Conservation (phyloP, 192 early-diverging fungal genomes). For the Obelidium mucronatum region DNA sequence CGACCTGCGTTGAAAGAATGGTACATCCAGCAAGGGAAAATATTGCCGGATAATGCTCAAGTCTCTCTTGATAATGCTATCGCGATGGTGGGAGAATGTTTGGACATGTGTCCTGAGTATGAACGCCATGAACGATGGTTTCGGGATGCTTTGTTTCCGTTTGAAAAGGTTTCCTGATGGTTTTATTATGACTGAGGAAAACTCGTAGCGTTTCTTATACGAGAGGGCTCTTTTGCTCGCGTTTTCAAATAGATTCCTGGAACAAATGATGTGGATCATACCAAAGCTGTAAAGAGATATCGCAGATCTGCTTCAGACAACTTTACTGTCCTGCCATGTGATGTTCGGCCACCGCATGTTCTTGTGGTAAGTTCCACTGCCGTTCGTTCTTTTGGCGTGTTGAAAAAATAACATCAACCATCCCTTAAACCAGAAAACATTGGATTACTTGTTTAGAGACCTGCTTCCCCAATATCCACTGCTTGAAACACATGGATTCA, state of each 20-base stretch:
- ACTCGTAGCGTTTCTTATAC: no score
- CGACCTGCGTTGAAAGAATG: slow-evolving; percentile 67
- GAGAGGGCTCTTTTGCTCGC: no score
- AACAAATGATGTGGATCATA: slow-evolving; percentile 69
- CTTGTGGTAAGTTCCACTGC: slow-evolving; percentile 59
- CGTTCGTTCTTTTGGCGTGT: neutral
- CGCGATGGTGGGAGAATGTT: slow-evolving; percentile 78
- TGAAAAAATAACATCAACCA: no score
- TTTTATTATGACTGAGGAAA: no score
- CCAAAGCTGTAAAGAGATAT: slow-evolving; percentile 81
- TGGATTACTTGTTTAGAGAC: slow-evolving; percentile 55
- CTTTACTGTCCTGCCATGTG: slow-evolving; percentile 84
- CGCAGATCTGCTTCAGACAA: slow-evolving; percentile 85
- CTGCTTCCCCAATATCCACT: slow-evolving; percentile 59
- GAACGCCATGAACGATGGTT: slow-evolving; percentile 86
- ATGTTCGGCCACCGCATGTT: slow-evolving; percentile 82
- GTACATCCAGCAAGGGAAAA: slow-evolving; percentile 68
- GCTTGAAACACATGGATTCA: slow-evolving; percentile 74
- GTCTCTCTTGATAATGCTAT: slow-evolving; percentile 71
- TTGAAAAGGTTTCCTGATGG: slow-evolving; percentile 70
- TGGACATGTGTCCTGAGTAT: slow-evolving; percentile 88
- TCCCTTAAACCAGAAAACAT: slow-evolving; percentile 33
- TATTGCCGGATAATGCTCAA: slow-evolving; percentile 65
- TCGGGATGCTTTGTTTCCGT: slow-evolving; percentile 71
- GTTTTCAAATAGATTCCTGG: slow-evolving; percentile 58